Evolutionary conservation across 2,329 filamentous ascomycete genomes (phyloP), one percentile per base, ranked within the genome.

Genomic region (Lachnellula occidentalis): DNA sequence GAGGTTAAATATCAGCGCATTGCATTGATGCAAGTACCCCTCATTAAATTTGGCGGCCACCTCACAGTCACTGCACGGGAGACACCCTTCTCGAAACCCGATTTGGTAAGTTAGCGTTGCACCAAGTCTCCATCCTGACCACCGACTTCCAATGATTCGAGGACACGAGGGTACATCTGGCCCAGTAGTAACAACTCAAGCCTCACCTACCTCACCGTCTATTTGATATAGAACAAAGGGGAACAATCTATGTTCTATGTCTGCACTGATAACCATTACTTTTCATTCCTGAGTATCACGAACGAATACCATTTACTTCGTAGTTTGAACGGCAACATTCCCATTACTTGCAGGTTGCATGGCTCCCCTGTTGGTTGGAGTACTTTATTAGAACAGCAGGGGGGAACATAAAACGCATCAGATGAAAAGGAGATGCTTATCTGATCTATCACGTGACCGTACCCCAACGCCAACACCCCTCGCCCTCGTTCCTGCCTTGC

Each of bases 121-220:
- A 59, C 55, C 45, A 58, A 50, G 34, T 22, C 43, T 46, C 27
- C 43, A 46, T 46, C 22, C 43, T 42, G 14, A 22, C 22, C 36
- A 37, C 27, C 11, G 22, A 45, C 45, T 43, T 51, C 66, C 66
- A 67, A 67, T 67, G 48, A 51, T 45, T 57, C 27, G 9, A 39
- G 45, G 61, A 65, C 66, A 67, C 66, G 63, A 61, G 47, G 50
- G 46, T 27, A 39, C 50, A 57, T 59, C 52, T 60, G 63, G 60
- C 56, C 60, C 57, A 48, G 61, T 21, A 31, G 34, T n/a, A 47
- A 41, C 22, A 21, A 54, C 9, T 12, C 12, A 4, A 31, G 27
- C 9, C 27, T 31, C 24, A 27, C 31, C 55, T 63, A n/a, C n/a
- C n/a, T n/a, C 56, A 64, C 58, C 59, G 58, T 63, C 50, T 34